These are phyloP conservation scores for Cladosporium sp. DNA, from an alignment of 2,329 filamentous ascomycete species.

Conservation along the genomic window DNA sequence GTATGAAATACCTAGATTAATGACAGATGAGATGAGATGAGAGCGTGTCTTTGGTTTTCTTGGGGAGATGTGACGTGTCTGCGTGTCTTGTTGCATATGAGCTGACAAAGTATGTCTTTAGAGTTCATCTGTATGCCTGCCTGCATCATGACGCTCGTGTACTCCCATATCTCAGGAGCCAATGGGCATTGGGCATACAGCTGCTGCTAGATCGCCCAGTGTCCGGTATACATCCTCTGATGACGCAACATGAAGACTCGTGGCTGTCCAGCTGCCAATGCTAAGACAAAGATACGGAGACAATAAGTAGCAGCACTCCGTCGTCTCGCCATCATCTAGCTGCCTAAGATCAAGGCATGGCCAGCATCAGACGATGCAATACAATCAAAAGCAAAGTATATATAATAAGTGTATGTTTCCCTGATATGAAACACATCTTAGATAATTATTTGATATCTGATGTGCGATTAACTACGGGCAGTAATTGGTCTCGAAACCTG, in stretches of 20 bases:
- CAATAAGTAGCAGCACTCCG: not conserved
- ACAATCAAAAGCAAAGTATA: not conserved
- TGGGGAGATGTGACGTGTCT: not conserved
- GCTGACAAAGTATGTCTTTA: too few species aligned
- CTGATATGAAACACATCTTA: constrained; percentile 57
- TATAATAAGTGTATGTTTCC: constrained; percentile 30
- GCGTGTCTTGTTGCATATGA: too few species aligned
- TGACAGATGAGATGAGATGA: not conserved
- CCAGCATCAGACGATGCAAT: not conserved
- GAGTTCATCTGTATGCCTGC: too few species aligned
- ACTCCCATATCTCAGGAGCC: too few species aligned
- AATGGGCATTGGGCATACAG: too few species aligned
- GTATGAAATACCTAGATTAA: not conserved
- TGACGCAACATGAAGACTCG: not conserved
- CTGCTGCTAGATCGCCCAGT: too few species aligned
- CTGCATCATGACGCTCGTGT: too few species aligned
- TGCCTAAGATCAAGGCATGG: not conserved
- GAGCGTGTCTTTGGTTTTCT: not conserved
- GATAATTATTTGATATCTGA: constrained; percentile 37
- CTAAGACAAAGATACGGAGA: too few species aligned
- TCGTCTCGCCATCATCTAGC: not conserved
- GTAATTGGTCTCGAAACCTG: constrained; percentile 49
- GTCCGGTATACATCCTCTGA: too few species aligned
- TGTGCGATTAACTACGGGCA: constrained; percentile 58
- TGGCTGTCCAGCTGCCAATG: not conserved